Percentiles rank a stretch among this genome's conserved stretches.
phyloP scores from a whole-genome alignment of 768 basidiomycete species.

The Kwoniella bestiolae region DNA sequence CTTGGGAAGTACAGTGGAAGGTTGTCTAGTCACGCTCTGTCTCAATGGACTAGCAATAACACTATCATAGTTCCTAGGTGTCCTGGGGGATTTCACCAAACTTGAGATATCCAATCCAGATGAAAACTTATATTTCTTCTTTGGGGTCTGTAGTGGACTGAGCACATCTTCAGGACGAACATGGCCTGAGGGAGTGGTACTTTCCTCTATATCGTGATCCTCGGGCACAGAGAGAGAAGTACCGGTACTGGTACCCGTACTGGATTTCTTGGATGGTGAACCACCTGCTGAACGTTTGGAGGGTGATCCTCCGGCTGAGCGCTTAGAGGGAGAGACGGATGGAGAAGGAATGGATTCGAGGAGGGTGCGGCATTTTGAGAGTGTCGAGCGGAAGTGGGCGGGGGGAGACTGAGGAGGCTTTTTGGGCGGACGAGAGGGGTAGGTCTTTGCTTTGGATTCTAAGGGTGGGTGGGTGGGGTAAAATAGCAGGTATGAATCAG shows the following conservation, averaged over 20 bases:
- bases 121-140: constrained; percentile 40
- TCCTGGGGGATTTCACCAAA: constrained; percentile 16
- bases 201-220: neutral
- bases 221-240: neutral
- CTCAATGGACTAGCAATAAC: constrained; percentile 36
- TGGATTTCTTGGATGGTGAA: constrained; percentile 1
- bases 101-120: constrained; percentile 41
- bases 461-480: neutral
- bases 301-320: neutral
- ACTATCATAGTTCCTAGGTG: constrained; percentile 16
- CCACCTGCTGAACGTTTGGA: neutral
- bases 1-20: neutral
- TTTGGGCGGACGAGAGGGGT: constrained; percentile 41
- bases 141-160: constrained; percentile 34
- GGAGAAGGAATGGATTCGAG: constrained; percentile 19
- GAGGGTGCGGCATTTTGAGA: constrained; percentile 27
- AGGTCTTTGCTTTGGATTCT: constrained; percentile 46
- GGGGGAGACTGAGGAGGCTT: constrained; percentile 52
- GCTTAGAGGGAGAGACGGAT: constrained; percentile 18
- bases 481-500: no score
- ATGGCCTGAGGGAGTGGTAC: neutral
- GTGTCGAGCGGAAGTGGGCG: constrained; percentile 42
- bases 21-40: constrained; percentile 36
- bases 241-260: neutral
- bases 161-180: neutral